Base-by-base conservation (phyloP, 1,284 basidiomycete genomes). In the Earliella scabrosa region DNA sequence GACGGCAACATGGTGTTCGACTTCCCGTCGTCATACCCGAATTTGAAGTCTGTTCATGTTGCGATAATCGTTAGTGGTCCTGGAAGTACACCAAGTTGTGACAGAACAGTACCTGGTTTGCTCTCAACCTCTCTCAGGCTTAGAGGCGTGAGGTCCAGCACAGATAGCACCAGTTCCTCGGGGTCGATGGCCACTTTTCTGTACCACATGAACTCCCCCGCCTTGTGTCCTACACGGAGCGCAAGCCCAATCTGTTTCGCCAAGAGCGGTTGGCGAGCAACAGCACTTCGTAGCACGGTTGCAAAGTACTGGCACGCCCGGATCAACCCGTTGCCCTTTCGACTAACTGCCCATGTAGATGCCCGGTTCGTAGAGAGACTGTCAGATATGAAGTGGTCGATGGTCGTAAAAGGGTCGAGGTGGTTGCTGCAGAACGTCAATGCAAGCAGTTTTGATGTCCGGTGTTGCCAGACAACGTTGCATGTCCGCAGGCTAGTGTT, bases 351-450 rank as follows among this genome's bases (percentile, higher is more conserved):
- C 47, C 46, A 51, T 11, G 27, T 18, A 7, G 49, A 51, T n/a
- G 3, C 5, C 1, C 41, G n/a, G 10, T 53, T 38, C 2, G 47
- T 46, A 0, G 61, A 57, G 5, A 18, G 29, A n/a, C 31, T 34
- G 4, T 50, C 49, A 9, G 39, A n/a, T 24, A 50, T 20, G 39
- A 55, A 38, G 23, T 46, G 53, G 7, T 13, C 34, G 23, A 56
- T 18, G 13, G 26, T 38, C 2, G 50, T 13, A 4, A 27, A 7
- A 13, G n/a, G 18, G 11, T 57, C 44, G 7, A 51, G 14, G 29
- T 60, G 58, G 31, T 60, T 63, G 46, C 48, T 63, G 45, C 49
- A 63, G 29, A 63, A 21, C 7, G 61, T 44, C 4, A 60, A 3
- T 7, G 49, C 47, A 2, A 54, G 10, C 2, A 23, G n/a, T 6